A percentile compares a stretch with the other conserved stretches of the same genome.
Evolutionary conservation across 208 protist genomes (phyloP).

Genomic region (Trypanosomatidae sp.): DNA sequence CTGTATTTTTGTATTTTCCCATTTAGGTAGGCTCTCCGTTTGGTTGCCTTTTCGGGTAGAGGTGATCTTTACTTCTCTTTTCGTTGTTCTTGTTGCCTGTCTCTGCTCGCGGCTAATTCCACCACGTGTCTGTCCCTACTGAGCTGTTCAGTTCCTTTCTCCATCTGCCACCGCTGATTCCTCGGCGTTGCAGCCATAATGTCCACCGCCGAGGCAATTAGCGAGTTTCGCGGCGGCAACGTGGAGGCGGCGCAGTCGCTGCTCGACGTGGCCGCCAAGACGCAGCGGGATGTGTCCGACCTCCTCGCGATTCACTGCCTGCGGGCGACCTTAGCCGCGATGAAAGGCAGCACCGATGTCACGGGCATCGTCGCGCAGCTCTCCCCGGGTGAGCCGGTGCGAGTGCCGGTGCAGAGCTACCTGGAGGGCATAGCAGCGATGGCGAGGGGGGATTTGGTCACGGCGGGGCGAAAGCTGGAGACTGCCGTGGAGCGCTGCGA

Average conservation of each 20-base stretch:
- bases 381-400: slow-evolving; percentile 15
- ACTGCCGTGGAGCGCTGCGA: slow-evolving; percentile 46
- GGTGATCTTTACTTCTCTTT: no score
- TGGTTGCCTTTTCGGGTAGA: no score
- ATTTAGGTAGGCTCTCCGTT: no score
- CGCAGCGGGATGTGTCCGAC: slow-evolving; percentile 40
- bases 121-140: no score
- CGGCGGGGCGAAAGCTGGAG: slow-evolving; percentile 66
- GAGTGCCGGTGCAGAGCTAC: slow-evolving; percentile 54
- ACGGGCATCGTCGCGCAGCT: slow-evolving; percentile 13
- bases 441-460: slow-evolving; percentile 49
- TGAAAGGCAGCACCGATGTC: slow-evolving; percentile 60
- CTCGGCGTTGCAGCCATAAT: no score
- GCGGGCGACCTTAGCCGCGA: slow-evolving; percentile 72
- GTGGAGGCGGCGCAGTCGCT: slow-evolving; percentile 45
- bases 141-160: no score
- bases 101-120: no score
- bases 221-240: slow-evolving; percentile 55
- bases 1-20: no score
- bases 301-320: slow-evolving; percentile 63
- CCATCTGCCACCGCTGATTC: no score
- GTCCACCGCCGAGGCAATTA: no score
- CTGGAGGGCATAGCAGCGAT: slow-evolving; percentile 77
- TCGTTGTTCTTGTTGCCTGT: no score
- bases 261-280: slow-evolving; percentile 37